Conservation (phyloP, 2,329 filamentous ascomycete species). For the Penicillium palitans region DNA sequence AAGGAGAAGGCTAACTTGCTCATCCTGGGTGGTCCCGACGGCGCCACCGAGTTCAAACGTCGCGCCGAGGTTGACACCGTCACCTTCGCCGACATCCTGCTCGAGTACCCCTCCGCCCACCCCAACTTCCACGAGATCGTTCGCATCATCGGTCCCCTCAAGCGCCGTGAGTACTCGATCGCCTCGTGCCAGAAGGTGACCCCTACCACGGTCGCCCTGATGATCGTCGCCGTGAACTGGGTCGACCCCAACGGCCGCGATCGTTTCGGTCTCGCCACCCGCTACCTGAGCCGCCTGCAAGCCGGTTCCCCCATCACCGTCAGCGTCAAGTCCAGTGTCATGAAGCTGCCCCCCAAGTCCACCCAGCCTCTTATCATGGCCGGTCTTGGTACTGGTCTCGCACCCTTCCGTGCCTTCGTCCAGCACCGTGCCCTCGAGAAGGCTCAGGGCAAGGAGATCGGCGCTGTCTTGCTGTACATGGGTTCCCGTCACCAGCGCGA, state of each 20-base stretch:
- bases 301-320: conserved; percentile 80
- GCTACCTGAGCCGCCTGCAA: conserved; percentile 76
- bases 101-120: conserved; percentile 86
- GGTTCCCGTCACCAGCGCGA: conserved; percentile 95
- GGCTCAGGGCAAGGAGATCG: conserved; percentile 93
- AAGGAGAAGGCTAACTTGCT: conserved; percentile 78
- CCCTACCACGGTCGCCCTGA: conserved; percentile 82
- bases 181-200: conserved; percentile 95
- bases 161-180: conserved; percentile 98
- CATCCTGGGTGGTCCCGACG: conserved; percentile 73
- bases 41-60: conserved; percentile 86
- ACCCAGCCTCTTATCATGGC: conserved; percentile 98
- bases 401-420: conserved; percentile 98
- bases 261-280: conserved; percentile 89
- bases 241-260: conserved; percentile 82
- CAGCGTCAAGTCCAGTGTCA: conserved; percentile 95
- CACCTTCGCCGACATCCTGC: conserved; percentile 85
- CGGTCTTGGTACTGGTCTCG: conserved; percentile 93
- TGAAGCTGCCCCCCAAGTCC: conserved; percentile 90
- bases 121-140: conserved; percentile 86
- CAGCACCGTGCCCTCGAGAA: conserved; percentile 98
- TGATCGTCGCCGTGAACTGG: conserved; percentile 98
- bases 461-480: conserved; percentile 91
- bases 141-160: conserved; percentile 84
- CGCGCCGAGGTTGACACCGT: conserved; percentile 86